Base-by-base conservation (phyloP, 2,329 filamentous ascomycete genomes). In the Trichoderma harzianum region DNA sequence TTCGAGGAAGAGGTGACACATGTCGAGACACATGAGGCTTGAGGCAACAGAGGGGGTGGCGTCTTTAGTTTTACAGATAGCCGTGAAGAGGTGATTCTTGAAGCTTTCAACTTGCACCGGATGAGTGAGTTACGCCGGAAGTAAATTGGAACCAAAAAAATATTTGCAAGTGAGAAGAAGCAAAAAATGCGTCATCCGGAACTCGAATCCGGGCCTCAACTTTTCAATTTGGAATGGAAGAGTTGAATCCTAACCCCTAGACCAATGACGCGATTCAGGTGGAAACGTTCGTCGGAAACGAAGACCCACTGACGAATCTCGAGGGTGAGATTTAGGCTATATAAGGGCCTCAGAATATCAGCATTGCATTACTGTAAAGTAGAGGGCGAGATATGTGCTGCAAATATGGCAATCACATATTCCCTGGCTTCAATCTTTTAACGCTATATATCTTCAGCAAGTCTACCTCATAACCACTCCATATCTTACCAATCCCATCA, bases 211-310 rank as follows among this genome's bases (percentile, higher is more conserved):
- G 69, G 69, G 69, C 69, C 69, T 71, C 69, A 71, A 71, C 69
- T 71, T 71, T 71, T 71, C 69, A 8, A 36, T 58, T 53, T 14
- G 26, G 5, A 64, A 71, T 71, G 69, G 69, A 71, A 71, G 69
- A 71, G 69, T 71, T 71, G 69, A 71, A 71, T 71, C 69, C 69
- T 71, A 71, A 71, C 69, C 69, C 69, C 69, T 71, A 71, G 69
- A 71, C 69, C 69, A 71, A 71, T 71, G 69, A 66, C 69, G 69
- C 69, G 12, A 3, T 6, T 34, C 4, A 24, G 1, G 26, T 32
- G 57, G 63, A 18, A 34, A 5, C 12, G 14, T 61, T 30, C 47
- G 43, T 34, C 14, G 43, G 43, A 53, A 64, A 30, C 21, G 32
- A 51, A 32, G 66, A 69, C 57, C 66, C 66, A n/a, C 66, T 69